These are phyloP conservation scores for Saturnispora quitensis DNA, from an alignment of 805 yeast species.

Conservation along the genomic window DNA sequence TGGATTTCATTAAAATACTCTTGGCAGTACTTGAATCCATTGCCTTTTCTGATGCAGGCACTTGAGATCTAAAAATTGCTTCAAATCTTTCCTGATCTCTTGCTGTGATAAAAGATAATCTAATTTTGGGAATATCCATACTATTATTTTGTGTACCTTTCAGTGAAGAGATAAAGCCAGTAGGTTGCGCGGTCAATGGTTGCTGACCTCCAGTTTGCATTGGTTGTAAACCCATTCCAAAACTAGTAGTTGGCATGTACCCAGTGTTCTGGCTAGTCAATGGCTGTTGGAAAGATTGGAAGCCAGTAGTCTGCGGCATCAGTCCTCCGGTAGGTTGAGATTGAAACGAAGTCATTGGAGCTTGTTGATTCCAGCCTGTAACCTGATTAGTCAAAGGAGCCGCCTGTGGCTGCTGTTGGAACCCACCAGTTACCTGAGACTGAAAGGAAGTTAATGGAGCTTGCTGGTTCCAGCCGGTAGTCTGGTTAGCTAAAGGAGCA, in stretches of 20 bases:
- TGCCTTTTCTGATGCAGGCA: constrained; percentile 58
- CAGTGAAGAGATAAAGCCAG: constrained; percentile 35
- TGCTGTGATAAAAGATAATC: constrained; percentile 77
- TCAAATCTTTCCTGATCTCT: constrained; percentile 84
- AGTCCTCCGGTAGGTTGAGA: constrained; percentile 26
- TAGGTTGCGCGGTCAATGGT: constrained; percentile 33
- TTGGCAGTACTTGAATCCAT: constrained; percentile 69
- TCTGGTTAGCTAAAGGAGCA: constrained; percentile 21
- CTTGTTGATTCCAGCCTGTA: constrained; percentile 30
- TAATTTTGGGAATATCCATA: constrained; percentile 60
- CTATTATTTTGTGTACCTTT: constrained; percentile 33
- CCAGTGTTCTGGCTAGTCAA: constrained; percentile 18
- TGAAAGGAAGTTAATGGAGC: constrained; percentile 14
- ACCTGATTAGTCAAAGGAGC: constrained; percentile 24
- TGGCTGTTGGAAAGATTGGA: constrained; percentile 28
- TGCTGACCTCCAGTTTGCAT: constrained; percentile 14
- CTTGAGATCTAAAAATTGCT: constrained; percentile 71
- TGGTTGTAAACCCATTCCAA: constrained; percentile 15
- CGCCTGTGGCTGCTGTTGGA: constrained; percentile 13
- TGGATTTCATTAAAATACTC: constrained; percentile 70
- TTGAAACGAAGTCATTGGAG: constrained; percentile 14
- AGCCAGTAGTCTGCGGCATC: constrained; percentile 38
- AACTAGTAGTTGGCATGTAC: constrained; percentile 33
- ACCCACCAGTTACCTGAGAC: constrained; percentile 20
- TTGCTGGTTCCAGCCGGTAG: constrained; percentile 31